Conservation (phyloP, 345 rosid species). For the Anacardium occidentale region DNA sequence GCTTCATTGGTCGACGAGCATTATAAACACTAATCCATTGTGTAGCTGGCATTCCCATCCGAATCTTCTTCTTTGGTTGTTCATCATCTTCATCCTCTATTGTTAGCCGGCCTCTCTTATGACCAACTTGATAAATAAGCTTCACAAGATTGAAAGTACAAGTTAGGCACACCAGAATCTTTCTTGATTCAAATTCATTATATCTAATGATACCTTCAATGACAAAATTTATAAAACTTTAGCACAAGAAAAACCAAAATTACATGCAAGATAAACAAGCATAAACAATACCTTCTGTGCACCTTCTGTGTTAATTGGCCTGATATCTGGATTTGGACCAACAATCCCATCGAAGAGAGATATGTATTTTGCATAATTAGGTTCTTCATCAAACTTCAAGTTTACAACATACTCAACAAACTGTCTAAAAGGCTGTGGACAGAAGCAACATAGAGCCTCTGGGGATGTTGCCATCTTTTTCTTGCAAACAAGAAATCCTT, state of each 20-base stretch:
- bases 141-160: slow-evolving; percentile 26
- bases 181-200: not conserved
- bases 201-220: not conserved
- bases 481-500: slow-evolving; percentile 70
- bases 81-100: slow-evolving; percentile 63
- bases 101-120: slow-evolving; percentile 57
- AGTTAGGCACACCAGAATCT: not conserved
- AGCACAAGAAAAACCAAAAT: not conserved
- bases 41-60: slow-evolving; percentile 68
- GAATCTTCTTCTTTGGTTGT: slow-evolving; percentile 64
- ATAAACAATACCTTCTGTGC: slow-evolving; percentile 55
- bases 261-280: slow-evolving; percentile 3
- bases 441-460: slow-evolving; percentile 54
- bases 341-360: slow-evolving; percentile 62
- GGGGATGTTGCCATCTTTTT: slow-evolving; percentile 76
- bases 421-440: slow-evolving; percentile 57
- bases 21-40: slow-evolving; percentile 75
- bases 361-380: slow-evolving; percentile 61
- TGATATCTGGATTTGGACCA: slow-evolving; percentile 48
- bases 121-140: slow-evolving; percentile 68
- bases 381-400: slow-evolving; percentile 68
- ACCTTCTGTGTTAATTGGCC: slow-evolving; percentile 69
- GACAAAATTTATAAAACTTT: not conserved
- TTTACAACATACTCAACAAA: slow-evolving; percentile 70
- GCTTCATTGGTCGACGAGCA: slow-evolving; percentile 75